Conservation (phyloP, 768 basidiomycete genomes). For the Phylloporus scabripes region DNA sequence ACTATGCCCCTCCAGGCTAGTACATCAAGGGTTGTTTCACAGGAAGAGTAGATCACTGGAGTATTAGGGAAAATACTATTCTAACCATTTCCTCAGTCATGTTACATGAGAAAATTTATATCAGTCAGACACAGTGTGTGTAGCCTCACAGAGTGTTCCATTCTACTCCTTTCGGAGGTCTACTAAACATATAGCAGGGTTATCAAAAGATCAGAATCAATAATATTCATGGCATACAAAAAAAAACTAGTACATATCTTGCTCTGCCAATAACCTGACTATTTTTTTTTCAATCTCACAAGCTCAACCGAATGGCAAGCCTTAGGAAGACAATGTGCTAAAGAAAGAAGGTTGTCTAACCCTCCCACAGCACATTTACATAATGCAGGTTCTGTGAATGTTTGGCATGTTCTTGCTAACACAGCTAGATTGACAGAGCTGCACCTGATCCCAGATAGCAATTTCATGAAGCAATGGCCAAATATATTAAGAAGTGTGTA, state of each 20-base stretch:
- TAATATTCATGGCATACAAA: neutral
- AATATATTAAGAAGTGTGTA: neutral
- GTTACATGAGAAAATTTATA: rapidly evolving
- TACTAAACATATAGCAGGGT: neutral
- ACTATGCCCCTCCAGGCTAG: too few species aligned
- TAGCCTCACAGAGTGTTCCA: neutral
- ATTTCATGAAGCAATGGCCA: neutral
- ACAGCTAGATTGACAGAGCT: neutral
- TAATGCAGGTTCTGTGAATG: neutral
- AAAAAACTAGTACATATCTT: neutral
- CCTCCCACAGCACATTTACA: neutral
- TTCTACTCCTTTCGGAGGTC: neutral
- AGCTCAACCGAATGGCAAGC: too few species aligned
- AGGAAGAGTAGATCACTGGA: too few species aligned
- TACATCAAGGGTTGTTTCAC: too few species aligned
- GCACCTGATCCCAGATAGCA: too few species aligned
- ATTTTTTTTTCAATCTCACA: too few species aligned
- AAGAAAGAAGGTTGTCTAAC: neutral
- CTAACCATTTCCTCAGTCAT: neutral
- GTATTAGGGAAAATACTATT: neutral
- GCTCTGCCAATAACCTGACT: too few species aligned
- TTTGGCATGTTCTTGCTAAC: neutral
- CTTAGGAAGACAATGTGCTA: neutral
- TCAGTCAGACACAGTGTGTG: neutral
- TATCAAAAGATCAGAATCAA: neutral